Evolutionary conservation across 2,329 filamentous ascomycete genomes (phyloP).

Genomic region (Aspergillus hortae): DNA sequence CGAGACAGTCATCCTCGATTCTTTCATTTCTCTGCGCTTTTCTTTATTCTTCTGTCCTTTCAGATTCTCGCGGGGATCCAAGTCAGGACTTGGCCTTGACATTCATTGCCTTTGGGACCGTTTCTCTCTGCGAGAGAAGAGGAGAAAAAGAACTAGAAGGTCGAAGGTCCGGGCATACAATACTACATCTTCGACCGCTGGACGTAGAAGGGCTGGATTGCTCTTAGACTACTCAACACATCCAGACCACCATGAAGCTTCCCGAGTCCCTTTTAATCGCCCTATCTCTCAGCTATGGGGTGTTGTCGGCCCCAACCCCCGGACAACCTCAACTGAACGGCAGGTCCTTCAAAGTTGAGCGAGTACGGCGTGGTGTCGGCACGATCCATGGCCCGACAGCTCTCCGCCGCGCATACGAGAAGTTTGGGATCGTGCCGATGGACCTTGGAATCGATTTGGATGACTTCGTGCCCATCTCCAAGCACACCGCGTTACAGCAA

Average conservation of each 20-base stretch:
- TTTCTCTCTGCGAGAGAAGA: conserved; percentile 2
- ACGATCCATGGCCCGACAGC: conserved; percentile 58
- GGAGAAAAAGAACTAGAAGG: not conserved
- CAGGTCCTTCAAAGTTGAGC: conserved; percentile 59
- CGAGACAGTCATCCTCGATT: conserved; percentile 11
- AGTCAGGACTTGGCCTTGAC: conserved; percentile 21
- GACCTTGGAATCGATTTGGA: conserved; percentile 38
- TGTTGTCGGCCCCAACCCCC: conserved; percentile 31
- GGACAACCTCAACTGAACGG: conserved; percentile 20
- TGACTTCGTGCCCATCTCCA: conserved; percentile 30
- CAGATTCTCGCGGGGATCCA: conserved; percentile 7
- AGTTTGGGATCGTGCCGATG: conserved; percentile 57
- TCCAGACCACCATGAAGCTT: conserved; percentile 23
- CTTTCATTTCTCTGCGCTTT: conserved; percentile 5
- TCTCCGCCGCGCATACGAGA: conserved; percentile 64
- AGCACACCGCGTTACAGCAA: conserved; percentile 23
- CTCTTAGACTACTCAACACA: not conserved
- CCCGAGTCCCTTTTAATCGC: conserved; percentile 24
- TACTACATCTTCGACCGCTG: not conserved
- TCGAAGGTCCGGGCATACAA: not conserved
- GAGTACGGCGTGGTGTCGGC: conserved; percentile 55
- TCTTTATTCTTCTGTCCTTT: conserved; percentile 12
- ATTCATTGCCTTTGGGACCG: conserved; percentile 11
- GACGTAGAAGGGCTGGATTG: too few species aligned
- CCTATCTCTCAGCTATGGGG: conserved; percentile 30